phyloP scores from a whole-genome alignment of 139 green algal genomes.

The Coelastrella sp. region DNA sequence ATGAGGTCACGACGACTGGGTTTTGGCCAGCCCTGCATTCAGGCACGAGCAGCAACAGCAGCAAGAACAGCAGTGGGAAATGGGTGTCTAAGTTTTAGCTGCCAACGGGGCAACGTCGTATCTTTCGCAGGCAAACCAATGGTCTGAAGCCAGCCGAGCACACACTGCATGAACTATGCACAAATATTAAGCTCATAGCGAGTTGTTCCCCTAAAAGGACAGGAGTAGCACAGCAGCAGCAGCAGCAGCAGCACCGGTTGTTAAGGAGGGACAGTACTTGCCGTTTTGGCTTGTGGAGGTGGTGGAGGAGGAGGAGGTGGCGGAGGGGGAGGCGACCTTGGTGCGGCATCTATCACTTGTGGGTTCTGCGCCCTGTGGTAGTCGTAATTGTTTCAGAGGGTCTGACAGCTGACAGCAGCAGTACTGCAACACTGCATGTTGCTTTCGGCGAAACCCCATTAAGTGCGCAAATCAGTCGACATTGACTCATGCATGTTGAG shows the following conservation, averaged over 20 bases:
- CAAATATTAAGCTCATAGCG: neutral
- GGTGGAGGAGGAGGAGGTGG: conserved; percentile 45
- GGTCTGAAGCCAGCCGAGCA: neutral
- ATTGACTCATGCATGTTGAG: no score
- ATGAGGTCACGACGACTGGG: conserved; percentile 66
- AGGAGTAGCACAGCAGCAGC: neutral
- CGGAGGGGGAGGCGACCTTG: conserved; percentile 27
- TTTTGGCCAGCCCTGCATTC: conserved; percentile 45
- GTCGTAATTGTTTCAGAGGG: neutral
- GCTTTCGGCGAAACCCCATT: no score
- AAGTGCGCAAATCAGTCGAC: no score
- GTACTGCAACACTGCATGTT: no score
- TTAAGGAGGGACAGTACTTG: neutral
- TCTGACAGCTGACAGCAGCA: neutral
- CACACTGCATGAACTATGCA: neutral
- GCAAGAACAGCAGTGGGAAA: neutral
- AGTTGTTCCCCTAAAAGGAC: neutral
- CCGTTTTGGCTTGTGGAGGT: conserved; percentile 19
- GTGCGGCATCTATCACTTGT: neutral
- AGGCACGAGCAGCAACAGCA: neutral
- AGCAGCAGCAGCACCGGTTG: neutral
- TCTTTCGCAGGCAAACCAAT: neutral
- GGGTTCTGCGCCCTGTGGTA: conserved; percentile 11
- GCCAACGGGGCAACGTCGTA: neutral
- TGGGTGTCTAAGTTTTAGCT: no score